Conservation (phyloP, 2,329 filamentous ascomycete genomes). For the Lasiodiplodia sp. region DNA sequence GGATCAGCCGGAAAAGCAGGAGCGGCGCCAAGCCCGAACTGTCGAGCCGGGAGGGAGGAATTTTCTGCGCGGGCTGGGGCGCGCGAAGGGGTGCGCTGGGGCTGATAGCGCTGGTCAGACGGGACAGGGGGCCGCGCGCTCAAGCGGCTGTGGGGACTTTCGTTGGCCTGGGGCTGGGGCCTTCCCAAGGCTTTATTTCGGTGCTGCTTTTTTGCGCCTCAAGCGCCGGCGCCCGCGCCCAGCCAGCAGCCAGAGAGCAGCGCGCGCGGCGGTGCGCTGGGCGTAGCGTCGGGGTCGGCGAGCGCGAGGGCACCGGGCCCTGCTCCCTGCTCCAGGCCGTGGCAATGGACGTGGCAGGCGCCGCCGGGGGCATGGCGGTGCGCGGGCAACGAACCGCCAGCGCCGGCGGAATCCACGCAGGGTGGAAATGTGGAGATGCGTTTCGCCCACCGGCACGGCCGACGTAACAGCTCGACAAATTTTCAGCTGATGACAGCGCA, state of each 20-base stretch:
- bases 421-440: constrained; percentile 26
- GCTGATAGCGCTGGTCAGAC: constrained; percentile 23
- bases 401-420: constrained; percentile 27
- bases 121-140: constrained; percentile 19
- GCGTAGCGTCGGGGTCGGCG: constrained; percentile 8
- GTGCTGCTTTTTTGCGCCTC: constrained; percentile 22
- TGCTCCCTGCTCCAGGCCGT: background rate
- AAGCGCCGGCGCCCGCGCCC: constrained; percentile 16
- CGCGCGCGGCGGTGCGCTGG: constrained; percentile 8
- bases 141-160: constrained; percentile 23
- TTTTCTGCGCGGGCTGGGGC: constrained; percentile 29
- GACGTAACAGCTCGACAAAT: constrained; percentile 28
- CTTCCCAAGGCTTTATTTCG: constrained; percentile 28
- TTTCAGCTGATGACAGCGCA: constrained; percentile 28
- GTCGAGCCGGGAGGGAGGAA: constrained; percentile 28
- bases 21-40: constrained; percentile 30
- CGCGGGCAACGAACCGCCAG: background rate
- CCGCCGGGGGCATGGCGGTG: background rate
- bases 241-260: background rate
- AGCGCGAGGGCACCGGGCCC: constrained; percentile 3
- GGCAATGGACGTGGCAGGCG: background rate
- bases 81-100: constrained; percentile 12
- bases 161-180: constrained; percentile 25
- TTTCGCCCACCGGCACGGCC: constrained; percentile 26
- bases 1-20: constrained; percentile 30